Evolutionary conservation across 805 yeast species (phyloP).

Genomic region (Myxozyma lipomycoides): DNA sequence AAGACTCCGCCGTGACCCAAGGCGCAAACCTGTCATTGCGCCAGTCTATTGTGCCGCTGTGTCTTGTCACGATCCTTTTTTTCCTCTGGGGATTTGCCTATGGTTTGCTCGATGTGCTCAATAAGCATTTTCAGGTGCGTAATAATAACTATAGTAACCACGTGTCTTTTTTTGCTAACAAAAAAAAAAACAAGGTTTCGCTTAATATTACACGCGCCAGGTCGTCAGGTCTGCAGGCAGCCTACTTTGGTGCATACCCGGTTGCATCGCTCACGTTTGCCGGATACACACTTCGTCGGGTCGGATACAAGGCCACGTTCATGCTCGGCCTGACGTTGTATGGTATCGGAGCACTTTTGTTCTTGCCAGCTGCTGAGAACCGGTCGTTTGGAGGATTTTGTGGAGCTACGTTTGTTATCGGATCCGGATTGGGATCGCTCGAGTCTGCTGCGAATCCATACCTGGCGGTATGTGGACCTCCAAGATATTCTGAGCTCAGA

Average conservation of each 20-base stretch:
- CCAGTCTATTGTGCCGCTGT: not conserved
- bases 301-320: conserved; percentile 1
- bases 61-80: conserved; percentile 6
- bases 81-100: conserved; percentile 4
- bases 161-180: not conserved
- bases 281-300: not conserved
- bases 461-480: conserved; percentile 3
- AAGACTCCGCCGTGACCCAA: not conserved
- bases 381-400: conserved; percentile 5
- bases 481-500: conserved; percentile 1
- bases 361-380: not conserved
- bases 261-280: not conserved
- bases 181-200: not conserved
- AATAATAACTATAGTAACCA: not conserved
- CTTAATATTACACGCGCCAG: conserved; percentile 1
- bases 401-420: not conserved
- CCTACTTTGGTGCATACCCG: conserved; percentile 5
- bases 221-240: conserved; percentile 5
- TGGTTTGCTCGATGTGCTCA: conserved; percentile 5
- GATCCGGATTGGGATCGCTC: conserved; percentile 1
- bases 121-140: conserved; percentile 4
- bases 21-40: not conserved
- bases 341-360: not conserved
- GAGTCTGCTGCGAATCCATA: not conserved
- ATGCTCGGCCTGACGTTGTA: not conserved